Percentiles rank a stretch among this genome's conserved stretches.
Conservation (phyloP, 768 basidiomycete genomes). For the Hypholoma fasciculare region DNA sequence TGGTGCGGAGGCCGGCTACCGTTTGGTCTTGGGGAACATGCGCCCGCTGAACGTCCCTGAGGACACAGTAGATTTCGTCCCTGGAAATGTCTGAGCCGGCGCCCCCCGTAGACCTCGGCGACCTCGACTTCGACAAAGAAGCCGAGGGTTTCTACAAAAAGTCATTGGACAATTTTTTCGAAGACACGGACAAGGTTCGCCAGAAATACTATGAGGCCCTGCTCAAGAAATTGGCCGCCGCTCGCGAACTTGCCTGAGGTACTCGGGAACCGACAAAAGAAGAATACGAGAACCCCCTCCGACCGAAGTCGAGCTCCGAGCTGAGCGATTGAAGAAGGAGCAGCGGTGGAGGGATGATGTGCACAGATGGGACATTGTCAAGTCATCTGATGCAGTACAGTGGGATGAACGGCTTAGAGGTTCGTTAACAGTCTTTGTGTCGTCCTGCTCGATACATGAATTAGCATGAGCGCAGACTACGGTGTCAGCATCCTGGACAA, state of each 20-base stretch:
- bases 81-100: constrained; percentile 16
- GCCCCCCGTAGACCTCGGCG: constrained; percentile 32
- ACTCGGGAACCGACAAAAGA: constrained; percentile 85
- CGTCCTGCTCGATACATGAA: constrained; percentile 95
- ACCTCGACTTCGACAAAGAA: constrained; percentile 73
- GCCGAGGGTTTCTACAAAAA: constrained; percentile 70
- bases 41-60: constrained; percentile 56
- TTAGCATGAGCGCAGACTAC: constrained; percentile 96
- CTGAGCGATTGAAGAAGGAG: constrained; percentile 90
- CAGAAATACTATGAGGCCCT: constrained; percentile 77
- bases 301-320: constrained; percentile 86
- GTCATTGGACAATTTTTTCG: constrained; percentile 51
- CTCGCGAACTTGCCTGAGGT: constrained; percentile 74
- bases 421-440: constrained; percentile 67
- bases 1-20: constrained; percentile 83
- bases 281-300: constrained; percentile 77
- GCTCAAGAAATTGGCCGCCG: constrained; percentile 61
- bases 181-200: constrained; percentile 67
- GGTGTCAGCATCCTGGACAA: constrained; percentile 96
- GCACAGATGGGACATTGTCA: constrained; percentile 77
- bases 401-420: constrained; percentile 80
- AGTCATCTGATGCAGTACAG: constrained; percentile 56
- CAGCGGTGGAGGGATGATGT: constrained; percentile 79
- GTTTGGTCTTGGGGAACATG: constrained; percentile 60
- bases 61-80: constrained; percentile 20